Evolutionary conservation across 805 yeast species (phyloP), one percentile per base, ranked within the genome.

Genomic region (Cyberlindnera mrakii): DNA sequence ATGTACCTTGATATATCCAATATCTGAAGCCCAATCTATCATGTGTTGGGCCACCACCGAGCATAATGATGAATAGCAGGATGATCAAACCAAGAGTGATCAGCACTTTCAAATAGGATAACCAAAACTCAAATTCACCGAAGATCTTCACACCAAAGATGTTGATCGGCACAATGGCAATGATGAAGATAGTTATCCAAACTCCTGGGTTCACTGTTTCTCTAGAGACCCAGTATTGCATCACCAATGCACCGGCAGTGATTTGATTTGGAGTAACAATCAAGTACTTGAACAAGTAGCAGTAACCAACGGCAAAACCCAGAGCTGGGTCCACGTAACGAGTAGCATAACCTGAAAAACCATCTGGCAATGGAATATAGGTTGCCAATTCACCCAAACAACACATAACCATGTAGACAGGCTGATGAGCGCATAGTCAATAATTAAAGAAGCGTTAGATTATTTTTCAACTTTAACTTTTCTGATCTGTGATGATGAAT

Each of bases 1-100:
- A 82, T 0, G 87, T 82, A 48, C 89, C 90, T 1, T 89, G 88
- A 47, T 77, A 57, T 35, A 69, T 60, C 86, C 87, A 83, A 59
- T 69, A 83, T 54, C 85, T 71, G 65, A 82, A 83, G 2, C 90
- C 91, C 31, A 76, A 63, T 61, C 91, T 72, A 53, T 83, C 88
- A 54, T 80, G 82, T 35, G 72, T 70, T 49, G 91, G 90, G 25
- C 80, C 85, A 43, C 93, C 95, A 46, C 95, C 95, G 43, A 80
- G 67, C 65, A 83, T 81, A 47, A 85, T 74, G 44, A 80, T 65
- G 49, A 83, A 71, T 41, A 83, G 66, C 40, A 82, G 45, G 85
- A 48, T 3, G 23, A 48, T 48, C n/a, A 48, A 16, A 2, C 41
- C 52, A 14, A 48, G 29, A 5, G 51, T 66, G 80, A 80, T 82